Evolutionary conservation across 306 rosid genomes (phyloP).

Genomic region (Arachis stenosperma): DNA sequence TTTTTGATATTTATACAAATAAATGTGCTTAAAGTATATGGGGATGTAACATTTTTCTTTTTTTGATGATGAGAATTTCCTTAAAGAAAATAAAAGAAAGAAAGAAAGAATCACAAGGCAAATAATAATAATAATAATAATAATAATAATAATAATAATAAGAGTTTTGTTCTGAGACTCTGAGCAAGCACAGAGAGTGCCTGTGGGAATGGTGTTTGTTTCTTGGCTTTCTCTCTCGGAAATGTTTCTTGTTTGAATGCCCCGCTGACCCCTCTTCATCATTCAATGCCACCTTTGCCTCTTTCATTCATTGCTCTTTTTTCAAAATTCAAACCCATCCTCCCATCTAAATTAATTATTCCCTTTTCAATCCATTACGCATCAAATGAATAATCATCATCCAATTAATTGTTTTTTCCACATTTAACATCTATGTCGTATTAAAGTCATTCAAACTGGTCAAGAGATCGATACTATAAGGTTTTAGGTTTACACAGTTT

Average conservation of each 20-base stretch:
- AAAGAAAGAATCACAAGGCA: constrained; percentile 29
- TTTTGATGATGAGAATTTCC: too few species aligned
- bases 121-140: neutral
- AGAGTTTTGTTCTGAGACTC: constrained; percentile 15
- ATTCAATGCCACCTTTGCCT: constrained; percentile 56
- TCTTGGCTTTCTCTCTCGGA: neutral
- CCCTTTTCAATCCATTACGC: constrained; percentile 6
- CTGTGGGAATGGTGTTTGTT: constrained; percentile 20
- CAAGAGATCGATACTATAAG: too few species aligned
- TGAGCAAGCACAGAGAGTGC: constrained; percentile 25
- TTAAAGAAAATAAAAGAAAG: neutral
- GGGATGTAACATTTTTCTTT: too few species aligned
- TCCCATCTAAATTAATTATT: neutral
- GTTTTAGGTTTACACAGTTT: too few species aligned
- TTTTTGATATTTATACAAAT: too few species aligned
- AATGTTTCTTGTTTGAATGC: constrained; percentile 49
- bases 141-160: too few species aligned
- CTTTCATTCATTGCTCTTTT: constrained; percentile 42
- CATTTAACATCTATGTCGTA: too few species aligned
- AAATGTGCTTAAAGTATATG: too few species aligned
- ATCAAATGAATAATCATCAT: constrained; percentile 1
- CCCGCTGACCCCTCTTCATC: constrained; percentile 53
- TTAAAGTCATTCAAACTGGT: too few species aligned
- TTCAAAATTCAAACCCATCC: constrained; percentile 44
- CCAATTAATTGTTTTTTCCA: too few species aligned